Base-by-base conservation (phyloP, 257 asterid genomes). In the Primulina huaijiensis region DNA sequence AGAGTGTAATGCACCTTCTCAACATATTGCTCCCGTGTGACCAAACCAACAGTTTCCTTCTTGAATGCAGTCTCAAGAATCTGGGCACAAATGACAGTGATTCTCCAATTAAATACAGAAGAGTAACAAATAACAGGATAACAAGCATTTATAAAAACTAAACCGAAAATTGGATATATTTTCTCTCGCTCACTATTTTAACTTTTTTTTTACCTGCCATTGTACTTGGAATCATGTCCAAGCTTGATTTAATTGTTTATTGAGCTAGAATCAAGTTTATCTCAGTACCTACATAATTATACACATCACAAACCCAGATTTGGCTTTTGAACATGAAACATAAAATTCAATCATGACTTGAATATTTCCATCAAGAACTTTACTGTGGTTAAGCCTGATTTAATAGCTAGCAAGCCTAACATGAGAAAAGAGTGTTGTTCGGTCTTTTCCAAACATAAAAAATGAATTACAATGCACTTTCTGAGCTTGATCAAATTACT, bases 21-120 rank as follows among this genome's bases (percentile, higher is more conserved):
- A 74, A 91, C 99, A 63, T 94, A 94, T 75, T 94, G 84, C 69
- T 94, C 99, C 79, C 99, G 86, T 21, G 95, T 86, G 55, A 94
- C 99, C 81, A 94, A 82, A 72, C 99, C 99, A 74, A 94, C 97
- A 21, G 99, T 94, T 86, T 94, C 99, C 87, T 94, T 94, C 89
- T 94, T 94, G 81, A 94, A 94, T 10, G 97, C 97, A 33, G 99
- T 94, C 86, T 94, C 97, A 8, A 94, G 86, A 76, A 91, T 89
- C 97, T 93, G 80, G 52, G 58, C 43, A 50, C 57, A 76, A 46
- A 17, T 25, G 55, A 67, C 52, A 62, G 55, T 20, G 70, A 53
- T 10, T 57, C 27, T 65, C 64, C 37, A 53, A 62, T 20, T 73
- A 53, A 74, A 64, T 16, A 55, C 30, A 67, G 3, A 67, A 14